Evolutionary conservation across 2,329 filamentous ascomycete genomes (phyloP).

Genomic region (Teratosphaeriaceae sp.): DNA sequence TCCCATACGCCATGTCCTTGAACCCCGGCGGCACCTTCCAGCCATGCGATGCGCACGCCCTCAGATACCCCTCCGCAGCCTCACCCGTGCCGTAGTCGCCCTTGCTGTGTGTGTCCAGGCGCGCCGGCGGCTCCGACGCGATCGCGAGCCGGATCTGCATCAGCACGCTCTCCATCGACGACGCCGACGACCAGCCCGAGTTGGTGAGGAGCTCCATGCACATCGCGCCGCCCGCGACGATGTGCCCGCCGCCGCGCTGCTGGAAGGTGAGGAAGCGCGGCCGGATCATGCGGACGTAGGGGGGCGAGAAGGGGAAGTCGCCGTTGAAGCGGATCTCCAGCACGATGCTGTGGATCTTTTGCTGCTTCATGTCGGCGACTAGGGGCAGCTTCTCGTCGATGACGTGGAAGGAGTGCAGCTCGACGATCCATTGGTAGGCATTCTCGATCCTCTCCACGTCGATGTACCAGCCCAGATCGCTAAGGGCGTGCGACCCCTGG

Average conservation of each 20-base stretch:
- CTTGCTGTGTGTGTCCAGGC: conserved; percentile 43
- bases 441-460: conserved; percentile 61
- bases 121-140: conserved; percentile 65
- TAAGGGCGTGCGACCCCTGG: conserved; percentile 54
- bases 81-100: conserved; percentile 57
- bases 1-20: conserved; percentile 34
- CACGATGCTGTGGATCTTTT: conserved; percentile 60
- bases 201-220: conserved; percentile 72
- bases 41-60: conserved; percentile 62
- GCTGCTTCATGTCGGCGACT: conserved; percentile 63
- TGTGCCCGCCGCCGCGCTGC: conserved; percentile 73
- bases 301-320: conserved; percentile 70
- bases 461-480: conserved; percentile 78
- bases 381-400: conserved; percentile 51
- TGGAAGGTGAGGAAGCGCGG: conserved; percentile 70
- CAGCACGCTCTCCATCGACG: conserved; percentile 70
- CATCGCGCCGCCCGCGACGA: conserved; percentile 77
- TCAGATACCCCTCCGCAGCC: conserved; percentile 65
- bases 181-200: conserved; percentile 70
- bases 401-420: conserved; percentile 68
- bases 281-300: conserved; percentile 75
- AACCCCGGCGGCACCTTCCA: conserved; percentile 67
- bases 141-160: conserved; percentile 76
- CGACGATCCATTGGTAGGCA: conserved; percentile 86
- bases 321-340: conserved; percentile 75